phyloP scores from a whole-genome alignment of 345 rosid species.

The Citrus australasica region DNA sequence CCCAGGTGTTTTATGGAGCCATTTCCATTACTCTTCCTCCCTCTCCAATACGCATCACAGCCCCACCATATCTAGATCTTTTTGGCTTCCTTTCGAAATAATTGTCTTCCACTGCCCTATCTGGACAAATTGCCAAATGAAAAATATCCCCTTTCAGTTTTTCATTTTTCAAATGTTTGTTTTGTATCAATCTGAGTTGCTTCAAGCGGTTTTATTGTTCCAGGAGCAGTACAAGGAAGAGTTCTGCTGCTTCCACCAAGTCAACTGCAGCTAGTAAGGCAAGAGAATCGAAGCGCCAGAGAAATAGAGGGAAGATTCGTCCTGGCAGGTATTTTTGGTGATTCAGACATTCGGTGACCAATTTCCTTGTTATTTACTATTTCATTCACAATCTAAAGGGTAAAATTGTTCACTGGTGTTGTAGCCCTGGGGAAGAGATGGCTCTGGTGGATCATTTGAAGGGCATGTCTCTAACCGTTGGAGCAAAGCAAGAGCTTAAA shows the following conservation, averaged over 20 bases:
- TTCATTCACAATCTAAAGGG: constrained; percentile 10
- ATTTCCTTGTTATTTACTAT: neutral
- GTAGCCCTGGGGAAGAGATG: constrained; percentile 92
- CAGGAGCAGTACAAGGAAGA: constrained; percentile 62
- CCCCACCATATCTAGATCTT: neutral
- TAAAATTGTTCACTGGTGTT: constrained; percentile 19
- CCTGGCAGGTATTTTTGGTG: constrained; percentile 71
- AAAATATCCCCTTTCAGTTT: neutral
- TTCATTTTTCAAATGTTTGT: neutral
- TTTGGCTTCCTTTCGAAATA: neutral
- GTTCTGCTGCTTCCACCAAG: constrained; percentile 69
- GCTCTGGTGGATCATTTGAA: constrained; percentile 93
- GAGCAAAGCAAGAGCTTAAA: constrained; percentile 73
- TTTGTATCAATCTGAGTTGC: neutral
- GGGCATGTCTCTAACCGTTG: constrained; percentile 66
- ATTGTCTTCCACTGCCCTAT: neutral
- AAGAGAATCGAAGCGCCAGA: constrained; percentile 68
- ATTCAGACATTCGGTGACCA: neutral
- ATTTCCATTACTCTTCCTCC: neutral
- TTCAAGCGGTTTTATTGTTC: constrained; percentile 8
- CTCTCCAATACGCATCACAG: neutral
- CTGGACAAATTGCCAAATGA: neutral
- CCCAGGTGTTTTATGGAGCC: neutral
- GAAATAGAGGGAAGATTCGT: constrained; percentile 82
- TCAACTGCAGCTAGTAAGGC: constrained; percentile 61